phyloP scores from a whole-genome alignment of 2,329 filamentous ascomycete species.

The Xylaria sp. region DNA sequence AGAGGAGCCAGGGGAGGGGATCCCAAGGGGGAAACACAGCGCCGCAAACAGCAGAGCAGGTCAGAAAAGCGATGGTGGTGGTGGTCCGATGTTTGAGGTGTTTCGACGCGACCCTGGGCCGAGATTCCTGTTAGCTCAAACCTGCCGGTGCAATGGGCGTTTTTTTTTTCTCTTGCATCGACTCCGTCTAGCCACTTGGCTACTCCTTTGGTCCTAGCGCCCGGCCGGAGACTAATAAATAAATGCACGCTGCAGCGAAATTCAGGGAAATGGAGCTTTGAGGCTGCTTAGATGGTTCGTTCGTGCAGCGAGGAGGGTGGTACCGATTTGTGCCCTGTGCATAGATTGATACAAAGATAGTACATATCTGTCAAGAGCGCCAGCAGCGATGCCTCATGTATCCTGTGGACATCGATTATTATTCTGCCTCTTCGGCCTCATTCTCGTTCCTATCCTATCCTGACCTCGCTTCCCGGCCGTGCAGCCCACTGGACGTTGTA shows the following conservation, averaged over 20 bases:
- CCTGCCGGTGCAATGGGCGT: constrained; percentile 46
- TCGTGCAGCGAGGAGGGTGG: constrained; percentile 39
- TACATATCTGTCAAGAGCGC: constrained; percentile 12
- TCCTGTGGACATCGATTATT: constrained; percentile 21
- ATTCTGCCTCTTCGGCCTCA: constrained; percentile 35
- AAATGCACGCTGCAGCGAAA: constrained; percentile 42
- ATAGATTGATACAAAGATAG: constrained; percentile 28
- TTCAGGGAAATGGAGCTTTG: constrained; percentile 45
- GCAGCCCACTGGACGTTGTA: constrained; percentile 30
- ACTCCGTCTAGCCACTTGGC: constrained; percentile 37
- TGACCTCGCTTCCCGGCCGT: constrained; percentile 36
- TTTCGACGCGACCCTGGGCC: constrained; percentile 51
- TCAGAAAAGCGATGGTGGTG: constrained; percentile 39
- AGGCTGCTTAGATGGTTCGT: constrained; percentile 47
- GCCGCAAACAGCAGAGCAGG: constrained; percentile 38
- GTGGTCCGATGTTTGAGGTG: constrained; percentile 50
- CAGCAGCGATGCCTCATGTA: constrained; percentile 13
- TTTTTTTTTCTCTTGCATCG: constrained; percentile 45
- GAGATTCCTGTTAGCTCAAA: constrained; percentile 50
- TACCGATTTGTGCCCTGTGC: constrained; percentile 29
- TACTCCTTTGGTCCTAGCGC: constrained; percentile 48
- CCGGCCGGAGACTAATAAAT: constrained; percentile 37
- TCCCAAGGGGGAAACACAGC: constrained; percentile 38
- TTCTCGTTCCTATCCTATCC: constrained; percentile 33
- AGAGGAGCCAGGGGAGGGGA: constrained; percentile 36